Evolutionary conservation across 768 basidiomycete genomes (phyloP).

Genomic region (Boletellus emodensis): DNA sequence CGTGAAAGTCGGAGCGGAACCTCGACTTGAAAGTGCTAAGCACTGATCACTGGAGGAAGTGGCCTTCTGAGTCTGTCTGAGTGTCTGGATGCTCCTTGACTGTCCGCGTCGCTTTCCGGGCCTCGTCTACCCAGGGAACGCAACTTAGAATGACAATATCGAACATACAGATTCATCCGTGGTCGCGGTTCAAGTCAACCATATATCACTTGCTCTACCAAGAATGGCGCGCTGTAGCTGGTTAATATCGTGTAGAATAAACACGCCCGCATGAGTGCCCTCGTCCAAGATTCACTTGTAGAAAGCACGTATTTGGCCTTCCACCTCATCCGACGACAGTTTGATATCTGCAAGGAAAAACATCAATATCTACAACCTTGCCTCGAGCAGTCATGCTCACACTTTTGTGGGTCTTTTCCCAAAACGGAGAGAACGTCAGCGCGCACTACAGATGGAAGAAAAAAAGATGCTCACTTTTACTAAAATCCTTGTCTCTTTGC

Average conservation of each 20-base stretch:
- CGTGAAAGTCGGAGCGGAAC: too few species aligned
- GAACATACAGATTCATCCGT: too few species aligned
- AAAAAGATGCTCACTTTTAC: constrained; percentile 74
- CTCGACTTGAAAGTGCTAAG: too few species aligned
- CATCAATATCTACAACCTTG: constrained; percentile 8
- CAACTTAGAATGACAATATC: too few species aligned
- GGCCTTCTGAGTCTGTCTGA: too few species aligned
- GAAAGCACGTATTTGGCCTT: constrained; percentile 61
- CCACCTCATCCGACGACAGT: constrained; percentile 68
- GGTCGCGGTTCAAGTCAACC: too few species aligned
- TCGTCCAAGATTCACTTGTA: constrained; percentile 35
- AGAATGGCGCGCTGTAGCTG: too few species aligned
- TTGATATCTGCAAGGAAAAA: constrained; percentile 63
- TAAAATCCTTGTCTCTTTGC: constrained; percentile 77
- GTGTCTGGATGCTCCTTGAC: too few species aligned
- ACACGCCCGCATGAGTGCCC: neutral
- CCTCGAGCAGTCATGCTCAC: constrained; percentile 29
- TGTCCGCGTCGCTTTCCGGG: too few species aligned
- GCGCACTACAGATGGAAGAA: neutral
- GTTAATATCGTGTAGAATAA: neutral
- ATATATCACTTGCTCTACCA: too few species aligned
- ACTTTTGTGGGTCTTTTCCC: constrained; percentile 48
- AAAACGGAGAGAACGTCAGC: neutral
- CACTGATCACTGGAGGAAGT: too few species aligned
- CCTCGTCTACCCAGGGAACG: too few species aligned